Conservation (phyloP, 495 filamentous ascomycete genomes). For the Astrothelium macrocarpum region DNA sequence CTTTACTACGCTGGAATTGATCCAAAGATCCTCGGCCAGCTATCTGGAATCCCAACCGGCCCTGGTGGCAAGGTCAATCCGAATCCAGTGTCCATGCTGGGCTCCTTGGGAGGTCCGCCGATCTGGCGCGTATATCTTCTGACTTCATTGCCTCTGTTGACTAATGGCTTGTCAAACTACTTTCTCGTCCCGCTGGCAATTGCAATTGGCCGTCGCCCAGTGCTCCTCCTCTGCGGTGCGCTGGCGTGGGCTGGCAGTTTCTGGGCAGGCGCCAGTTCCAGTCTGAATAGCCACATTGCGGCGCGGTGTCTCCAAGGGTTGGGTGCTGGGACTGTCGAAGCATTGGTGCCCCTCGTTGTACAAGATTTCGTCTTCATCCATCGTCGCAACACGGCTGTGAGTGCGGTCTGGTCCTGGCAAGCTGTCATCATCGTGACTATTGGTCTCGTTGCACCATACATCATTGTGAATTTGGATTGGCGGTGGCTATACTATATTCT, state of each 20-base stretch:
- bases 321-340: slow-evolving; percentile 24
- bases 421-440: slow-evolving; percentile 21
- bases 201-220: slow-evolving; percentile 24
- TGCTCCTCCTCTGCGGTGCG: slow-evolving; percentile 20
- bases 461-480: slow-evolving; percentile 21
- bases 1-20: slow-evolving; percentile 25
- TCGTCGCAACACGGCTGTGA: slow-evolving; percentile 24
- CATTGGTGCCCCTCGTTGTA: slow-evolving; percentile 23
- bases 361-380: slow-evolving; percentile 27
- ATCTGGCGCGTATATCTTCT: slow-evolving; percentile 20
- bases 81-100: not conserved
- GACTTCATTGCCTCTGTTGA: slow-evolving; percentile 21
- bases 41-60: slow-evolving; percentile 11
- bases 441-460: slow-evolving; percentile 19
- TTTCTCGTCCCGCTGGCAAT: slow-evolving; percentile 25
- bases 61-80: slow-evolving; percentile 2
- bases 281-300: slow-evolving; percentile 18
- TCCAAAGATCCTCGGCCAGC: slow-evolving; percentile 20
- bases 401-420: slow-evolving; percentile 20
- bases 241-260: slow-evolving; percentile 24
- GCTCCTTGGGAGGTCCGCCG: slow-evolving; percentile 10
- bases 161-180: slow-evolving; percentile 23
- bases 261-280: slow-evolving; percentile 20
- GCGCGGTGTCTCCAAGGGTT: slow-evolving; percentile 20
- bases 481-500: slow-evolving; percentile 27